A percentile compares a stretch with the other conserved stretches of the same genome.
These are phyloP conservation scores for Xylaria sp. DNA, from an alignment of 2,329 filamentous ascomycete genomes.

Conservation along the genomic window DNA sequence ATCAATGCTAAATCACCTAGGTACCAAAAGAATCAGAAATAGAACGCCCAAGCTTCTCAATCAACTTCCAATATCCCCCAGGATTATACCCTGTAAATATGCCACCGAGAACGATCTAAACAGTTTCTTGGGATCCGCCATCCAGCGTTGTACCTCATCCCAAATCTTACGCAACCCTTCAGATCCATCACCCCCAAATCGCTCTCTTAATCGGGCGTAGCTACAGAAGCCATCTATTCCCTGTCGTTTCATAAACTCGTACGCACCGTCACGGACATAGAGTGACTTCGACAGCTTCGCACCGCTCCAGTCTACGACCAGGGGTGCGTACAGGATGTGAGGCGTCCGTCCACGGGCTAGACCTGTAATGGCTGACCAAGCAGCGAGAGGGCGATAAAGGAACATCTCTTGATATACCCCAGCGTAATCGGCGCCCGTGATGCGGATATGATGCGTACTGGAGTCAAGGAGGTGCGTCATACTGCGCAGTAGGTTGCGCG, in stretches of 20 bases:
- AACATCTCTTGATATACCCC: conserved; percentile 26
- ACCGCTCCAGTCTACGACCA: conserved; percentile 30
- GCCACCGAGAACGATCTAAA: conserved; percentile 26
- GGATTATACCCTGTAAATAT: conserved; percentile 21
- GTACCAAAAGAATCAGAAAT: too few relatives aligned
- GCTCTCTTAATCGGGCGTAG: conserved; percentile 16
- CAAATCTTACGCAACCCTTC: conserved; percentile 22
- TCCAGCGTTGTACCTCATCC: conserved; percentile 25
- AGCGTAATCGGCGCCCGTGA: conserved; percentile 28
- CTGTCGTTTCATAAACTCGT: conserved; percentile 8
- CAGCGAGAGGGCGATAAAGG: conserved; percentile 26
- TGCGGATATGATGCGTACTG: conserved; percentile 18
- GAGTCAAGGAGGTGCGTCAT: conserved; percentile 28
- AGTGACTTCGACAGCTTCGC: conserved; percentile 30
- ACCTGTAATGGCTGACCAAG: conserved; percentile 22
- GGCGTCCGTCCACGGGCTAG: conserved; percentile 11
- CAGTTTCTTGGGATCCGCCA: conserved; percentile 24
- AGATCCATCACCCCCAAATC: conserved; percentile 15
- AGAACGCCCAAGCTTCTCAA: too few relatives aligned
- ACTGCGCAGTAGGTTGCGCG: conserved; percentile 24
- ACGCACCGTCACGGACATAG: conserved; percentile 18
- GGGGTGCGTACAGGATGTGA: conserved; percentile 28
- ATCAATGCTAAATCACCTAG: too few relatives aligned
- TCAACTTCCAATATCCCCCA: neutral
- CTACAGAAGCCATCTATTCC: conserved; percentile 23